A percentile compares a stretch with the other conserved stretches of the same genome.
phyloP scores from a whole-genome alignment of 371 early-diverging fungal genomes.

The Mucor lusitanicus region DNA sequence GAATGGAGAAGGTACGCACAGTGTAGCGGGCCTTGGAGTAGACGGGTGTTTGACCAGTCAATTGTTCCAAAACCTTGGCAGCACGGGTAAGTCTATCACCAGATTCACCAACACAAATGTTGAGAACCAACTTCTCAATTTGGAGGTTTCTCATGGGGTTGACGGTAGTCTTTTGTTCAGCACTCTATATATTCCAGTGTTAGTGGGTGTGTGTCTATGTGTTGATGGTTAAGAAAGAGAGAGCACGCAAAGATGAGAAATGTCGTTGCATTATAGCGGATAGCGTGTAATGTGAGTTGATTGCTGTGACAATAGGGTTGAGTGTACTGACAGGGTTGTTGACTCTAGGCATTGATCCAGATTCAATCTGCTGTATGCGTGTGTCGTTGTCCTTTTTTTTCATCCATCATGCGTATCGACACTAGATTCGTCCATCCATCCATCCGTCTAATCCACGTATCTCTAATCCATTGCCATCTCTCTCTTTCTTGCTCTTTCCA shows the following conservation, averaged over 20 bases:
- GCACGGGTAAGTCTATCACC: conserved; percentile 99
- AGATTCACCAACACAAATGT: conserved; percentile 99
- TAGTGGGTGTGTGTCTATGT: no score
- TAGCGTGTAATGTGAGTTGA: no score
- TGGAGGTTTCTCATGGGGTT: conserved; percentile 98
- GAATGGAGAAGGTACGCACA: conserved; percentile 99
- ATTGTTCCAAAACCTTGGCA: conserved; percentile 99
- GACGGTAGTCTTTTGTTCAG: conserved; percentile 55
- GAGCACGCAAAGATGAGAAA: no score
- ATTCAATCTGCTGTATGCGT: no score
- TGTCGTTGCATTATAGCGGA: no score
- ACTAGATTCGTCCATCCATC: background rate
- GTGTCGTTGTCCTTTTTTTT: no score
- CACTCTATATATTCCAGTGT: conserved; percentile 67
- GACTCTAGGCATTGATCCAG: no score
- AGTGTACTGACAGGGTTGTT: no score
- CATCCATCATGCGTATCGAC: no score
- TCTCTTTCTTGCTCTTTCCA: background rate
- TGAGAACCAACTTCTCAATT: conserved; percentile 99
- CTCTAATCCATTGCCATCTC: background rate
- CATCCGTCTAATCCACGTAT: background rate
- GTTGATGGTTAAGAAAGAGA: no score
- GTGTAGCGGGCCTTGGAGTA: conserved; percentile 99
- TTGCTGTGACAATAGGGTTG: no score
- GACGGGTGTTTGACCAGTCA: conserved; percentile 99